These are phyloP conservation scores for Arabis hirsuta DNA, from an alignment of 345 rosid species.

Conservation along the genomic window DNA sequence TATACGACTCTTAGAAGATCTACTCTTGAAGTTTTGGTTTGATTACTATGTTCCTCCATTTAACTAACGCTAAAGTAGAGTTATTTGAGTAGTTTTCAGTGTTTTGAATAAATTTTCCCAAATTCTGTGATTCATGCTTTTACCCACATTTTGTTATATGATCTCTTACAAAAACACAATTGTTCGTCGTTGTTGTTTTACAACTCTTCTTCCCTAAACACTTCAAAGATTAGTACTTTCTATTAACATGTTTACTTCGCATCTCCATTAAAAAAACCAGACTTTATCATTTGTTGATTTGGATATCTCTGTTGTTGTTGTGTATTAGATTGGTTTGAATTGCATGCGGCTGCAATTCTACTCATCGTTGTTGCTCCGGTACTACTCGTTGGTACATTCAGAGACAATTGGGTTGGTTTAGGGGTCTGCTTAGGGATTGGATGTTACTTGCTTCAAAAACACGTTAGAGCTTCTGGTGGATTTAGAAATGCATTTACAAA, in stretches of 20 bases:
- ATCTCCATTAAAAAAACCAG: neutral
- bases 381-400: conserved; percentile 57
- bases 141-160: too few relatives aligned
- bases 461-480: conserved; percentile 89
- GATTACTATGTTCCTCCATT: too few relatives aligned
- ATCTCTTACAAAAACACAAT: too few relatives aligned
- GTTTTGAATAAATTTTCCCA: too few relatives aligned
- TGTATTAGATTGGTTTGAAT: conserved; percentile 69
- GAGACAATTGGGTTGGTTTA: conserved; percentile 63
- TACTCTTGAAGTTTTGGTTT: too few relatives aligned
- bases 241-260: neutral
- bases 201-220: conserved; percentile 86
- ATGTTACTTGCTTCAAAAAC: conserved; percentile 87
- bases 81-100: too few relatives aligned
- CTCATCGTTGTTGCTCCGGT: conserved; percentile 77
- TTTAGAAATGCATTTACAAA: conserved; percentile 74
- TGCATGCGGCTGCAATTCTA: conserved; percentile 69
- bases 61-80: too few relatives aligned
- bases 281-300: neutral
- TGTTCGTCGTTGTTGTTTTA: conserved; percentile 64
- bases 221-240: conserved; percentile 56
- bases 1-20: too few relatives aligned
- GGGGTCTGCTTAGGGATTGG: conserved; percentile 69
- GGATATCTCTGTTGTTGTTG: conserved; percentile 13
- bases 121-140: too few relatives aligned